Evolutionary conservation across 2,329 filamentous ascomycete species (phyloP).

Genomic region (Teratosphaeriaceae sp.): DNA sequence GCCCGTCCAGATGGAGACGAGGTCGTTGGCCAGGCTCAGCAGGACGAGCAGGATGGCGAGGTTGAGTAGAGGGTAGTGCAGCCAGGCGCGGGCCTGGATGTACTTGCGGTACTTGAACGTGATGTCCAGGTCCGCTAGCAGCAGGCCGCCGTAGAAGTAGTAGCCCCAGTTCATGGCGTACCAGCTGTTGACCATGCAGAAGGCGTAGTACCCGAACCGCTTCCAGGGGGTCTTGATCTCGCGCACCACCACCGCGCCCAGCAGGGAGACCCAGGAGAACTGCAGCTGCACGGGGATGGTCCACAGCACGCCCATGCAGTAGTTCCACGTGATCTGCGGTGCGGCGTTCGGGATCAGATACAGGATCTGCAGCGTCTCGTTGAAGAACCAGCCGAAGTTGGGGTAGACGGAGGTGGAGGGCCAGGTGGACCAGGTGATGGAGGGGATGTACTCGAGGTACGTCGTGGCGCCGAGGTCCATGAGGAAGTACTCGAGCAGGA

Average conservation of each 20-base stretch:
- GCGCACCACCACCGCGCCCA: conserved; percentile 36
- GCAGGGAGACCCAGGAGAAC: conserved; percentile 38
- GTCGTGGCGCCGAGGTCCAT: conserved; percentile 38
- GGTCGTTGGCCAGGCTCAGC: conserved; percentile 33
- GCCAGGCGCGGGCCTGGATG: conserved; percentile 27
- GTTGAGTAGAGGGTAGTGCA: conserved; percentile 33
- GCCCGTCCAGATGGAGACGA: conserved; percentile 32
- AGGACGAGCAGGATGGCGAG: conserved; percentile 29
- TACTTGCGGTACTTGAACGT: conserved; percentile 40
- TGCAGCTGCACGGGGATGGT: conserved; percentile 45
- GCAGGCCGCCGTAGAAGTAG: conserved; percentile 40
- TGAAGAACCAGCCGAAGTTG: conserved; percentile 38
- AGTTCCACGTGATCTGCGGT: conserved; percentile 42
- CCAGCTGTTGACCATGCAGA: conserved; percentile 41
- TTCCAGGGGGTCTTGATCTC: conserved; percentile 43
- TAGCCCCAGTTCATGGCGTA: conserved; percentile 42
- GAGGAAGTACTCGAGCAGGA: conserved; percentile 41
- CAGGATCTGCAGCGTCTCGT: conserved; percentile 38
- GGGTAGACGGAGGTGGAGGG: conserved; percentile 35
- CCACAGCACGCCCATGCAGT: conserved; percentile 45
- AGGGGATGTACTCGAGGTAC: conserved; percentile 40
- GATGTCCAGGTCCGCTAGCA: conserved; percentile 41
- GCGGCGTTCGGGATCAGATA: conserved; percentile 43
- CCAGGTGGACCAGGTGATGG: conserved; percentile 44
- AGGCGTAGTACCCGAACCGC: conserved; percentile 38